phyloP scores from a whole-genome alignment of 1,139 yeast genomes.

The Lodderomyces oxycetoniae region DNA sequence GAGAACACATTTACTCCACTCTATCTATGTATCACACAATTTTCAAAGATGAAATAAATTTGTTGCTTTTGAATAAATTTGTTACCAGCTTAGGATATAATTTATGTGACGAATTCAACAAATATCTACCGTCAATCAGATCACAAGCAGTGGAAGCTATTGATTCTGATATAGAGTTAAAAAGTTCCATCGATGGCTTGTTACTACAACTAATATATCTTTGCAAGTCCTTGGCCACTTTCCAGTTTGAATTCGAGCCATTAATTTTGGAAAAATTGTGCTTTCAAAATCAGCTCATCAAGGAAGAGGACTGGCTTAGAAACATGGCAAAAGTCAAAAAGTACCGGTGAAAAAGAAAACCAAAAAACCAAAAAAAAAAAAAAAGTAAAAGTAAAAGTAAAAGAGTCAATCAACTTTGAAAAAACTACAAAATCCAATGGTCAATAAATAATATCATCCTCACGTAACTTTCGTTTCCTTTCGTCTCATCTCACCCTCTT shows the following conservation, averaged over 20 bases:
- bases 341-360: constrained; percentile 21
- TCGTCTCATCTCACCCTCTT: not conserved
- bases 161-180: constrained; percentile 26
- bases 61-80: constrained; percentile 30
- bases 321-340: constrained; percentile 36
- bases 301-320: constrained; percentile 34
- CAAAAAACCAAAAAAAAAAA: not conserved
- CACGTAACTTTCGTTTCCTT: not conserved
- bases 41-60: constrained; percentile 37
- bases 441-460: not conserved
- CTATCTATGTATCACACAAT: constrained; percentile 62
- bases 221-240: constrained; percentile 67
- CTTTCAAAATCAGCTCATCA: constrained; percentile 19
- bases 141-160: constrained; percentile 13
- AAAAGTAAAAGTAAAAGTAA: not conserved
- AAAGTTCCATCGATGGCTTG: constrained; percentile 53
- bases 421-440: not conserved
- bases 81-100: constrained; percentile 28
- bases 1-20: constrained; percentile 77
- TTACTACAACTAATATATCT: constrained; percentile 72
- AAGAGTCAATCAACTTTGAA: not conserved
- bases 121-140: constrained; percentile 21
- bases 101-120: constrained; percentile 24
- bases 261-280: constrained; percentile 39
- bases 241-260: constrained; percentile 62